Conservation (phyloP, 768 basidiomycete genomes). For the Panaeolus cyanescens region DNA sequence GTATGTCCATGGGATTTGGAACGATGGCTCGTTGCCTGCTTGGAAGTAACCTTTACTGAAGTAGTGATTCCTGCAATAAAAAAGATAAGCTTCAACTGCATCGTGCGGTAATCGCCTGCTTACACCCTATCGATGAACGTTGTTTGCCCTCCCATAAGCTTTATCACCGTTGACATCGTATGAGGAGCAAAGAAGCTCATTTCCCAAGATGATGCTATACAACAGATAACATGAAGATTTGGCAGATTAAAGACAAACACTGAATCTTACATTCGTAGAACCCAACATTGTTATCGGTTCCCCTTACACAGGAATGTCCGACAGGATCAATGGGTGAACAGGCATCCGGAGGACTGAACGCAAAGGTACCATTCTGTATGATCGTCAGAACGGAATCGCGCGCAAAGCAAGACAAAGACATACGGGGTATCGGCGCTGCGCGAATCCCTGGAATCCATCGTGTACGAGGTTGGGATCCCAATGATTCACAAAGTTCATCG, state of each 20-base stretch:
- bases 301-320: slow-evolving; percentile 48
- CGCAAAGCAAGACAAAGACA: slow-evolving; percentile 8
- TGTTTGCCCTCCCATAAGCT: slow-evolving; percentile 46
- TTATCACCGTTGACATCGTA: slow-evolving; percentile 47
- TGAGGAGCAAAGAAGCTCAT: slow-evolving; percentile 56
- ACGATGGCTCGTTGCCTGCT: slow-evolving; percentile 53
- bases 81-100: not conserved
- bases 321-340: slow-evolving; percentile 52
- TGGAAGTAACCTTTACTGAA: slow-evolving; percentile 45
- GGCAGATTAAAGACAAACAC: not conserved
- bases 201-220: slow-evolving; percentile 53
- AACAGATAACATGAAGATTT: no score
- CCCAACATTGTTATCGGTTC: slow-evolving; percentile 50
- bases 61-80: slow-evolving; percentile 39
- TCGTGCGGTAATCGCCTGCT: slow-evolving; percentile 9
- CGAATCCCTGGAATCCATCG: slow-evolving; percentile 51
- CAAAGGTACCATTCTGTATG: slow-evolving; percentile 49
- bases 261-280: slow-evolving; percentile 50
- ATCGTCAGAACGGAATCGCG: not conserved
- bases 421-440: slow-evolving; percentile 44
- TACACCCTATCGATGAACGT: slow-evolving; percentile 46
- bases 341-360: slow-evolving; percentile 48
- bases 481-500: slow-evolving; percentile 54
- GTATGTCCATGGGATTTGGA: slow-evolving; percentile 47
- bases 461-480: slow-evolving; percentile 46